Evolutionary conservation across 164 flowering plant species (phyloP).

Genomic region (Kingdonia uniflora): DNA sequence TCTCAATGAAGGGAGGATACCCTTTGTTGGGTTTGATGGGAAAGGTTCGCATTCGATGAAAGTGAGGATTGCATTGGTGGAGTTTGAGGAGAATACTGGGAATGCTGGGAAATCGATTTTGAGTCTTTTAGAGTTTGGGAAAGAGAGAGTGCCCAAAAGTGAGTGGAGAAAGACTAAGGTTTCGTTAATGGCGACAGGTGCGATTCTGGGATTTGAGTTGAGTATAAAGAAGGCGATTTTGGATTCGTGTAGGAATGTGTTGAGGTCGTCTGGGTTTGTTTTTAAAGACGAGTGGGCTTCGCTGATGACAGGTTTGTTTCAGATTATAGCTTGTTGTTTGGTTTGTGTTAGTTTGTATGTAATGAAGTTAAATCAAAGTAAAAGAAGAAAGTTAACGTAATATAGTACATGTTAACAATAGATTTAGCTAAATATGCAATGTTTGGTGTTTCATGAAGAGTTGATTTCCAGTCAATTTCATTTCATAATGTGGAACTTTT

Average conservation of each 20-base stretch:
- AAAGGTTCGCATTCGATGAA: constrained; percentile 13
- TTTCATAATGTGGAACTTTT: too few relatives aligned
- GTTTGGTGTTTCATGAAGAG: too few relatives aligned
- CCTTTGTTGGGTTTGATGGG: constrained; percentile 20
- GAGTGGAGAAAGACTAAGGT: constrained; percentile 32
- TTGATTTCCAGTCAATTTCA: too few relatives aligned
- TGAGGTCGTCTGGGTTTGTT: constrained; percentile 35
- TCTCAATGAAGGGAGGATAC: constrained; percentile 25
- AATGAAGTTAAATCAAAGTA: too few relatives aligned
- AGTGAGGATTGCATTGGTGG: constrained; percentile 17
- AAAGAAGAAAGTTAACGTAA: too few relatives aligned
- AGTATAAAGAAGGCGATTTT: constrained; percentile 16
- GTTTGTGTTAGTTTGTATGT: too few relatives aligned
- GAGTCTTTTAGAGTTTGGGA: constrained; percentile 29
- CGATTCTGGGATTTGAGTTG: constrained; percentile 8
- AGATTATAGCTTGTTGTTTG: not conserved
- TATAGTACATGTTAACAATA: too few relatives aligned
- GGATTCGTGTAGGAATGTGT: constrained; percentile 25
- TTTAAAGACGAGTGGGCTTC: constrained; percentile 46
- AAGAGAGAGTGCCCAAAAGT: constrained; percentile 22
- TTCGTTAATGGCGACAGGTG: constrained; percentile 24
- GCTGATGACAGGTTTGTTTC: constrained; percentile 24
- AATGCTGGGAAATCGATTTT: constrained; percentile 19
- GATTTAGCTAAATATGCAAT: too few relatives aligned
- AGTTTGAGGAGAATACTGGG: constrained; percentile 18